Percentiles rank a stretch among this genome's conserved stretches.
Conservation (phyloP, 768 basidiomycete genomes). For the Agrocybe chaxingu region DNA sequence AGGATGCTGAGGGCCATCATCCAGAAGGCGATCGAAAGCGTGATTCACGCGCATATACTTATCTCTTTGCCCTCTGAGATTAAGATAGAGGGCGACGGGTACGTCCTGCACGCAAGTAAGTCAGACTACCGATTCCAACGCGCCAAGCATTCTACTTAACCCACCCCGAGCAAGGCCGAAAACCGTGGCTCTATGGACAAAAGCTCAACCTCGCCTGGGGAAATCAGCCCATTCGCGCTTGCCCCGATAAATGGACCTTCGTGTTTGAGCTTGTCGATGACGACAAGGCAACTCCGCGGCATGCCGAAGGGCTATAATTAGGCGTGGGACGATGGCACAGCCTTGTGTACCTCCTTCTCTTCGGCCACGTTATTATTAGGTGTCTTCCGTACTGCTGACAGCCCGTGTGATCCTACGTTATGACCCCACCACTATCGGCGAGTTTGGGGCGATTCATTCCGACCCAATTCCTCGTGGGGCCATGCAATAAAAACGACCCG, state of each 20-base stretch:
- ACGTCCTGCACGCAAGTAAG: conserved; percentile 27
- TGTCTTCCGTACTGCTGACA: no score
- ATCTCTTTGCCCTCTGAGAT: conserved; percentile 24
- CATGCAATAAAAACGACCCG: no score
- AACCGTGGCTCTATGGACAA: conserved; percentile 28
- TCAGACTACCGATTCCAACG: neutral
- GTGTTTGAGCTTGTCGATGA: conserved; percentile 16
- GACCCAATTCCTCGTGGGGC: no score
- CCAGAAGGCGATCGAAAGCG: conserved; percentile 32
- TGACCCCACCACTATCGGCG: no score
- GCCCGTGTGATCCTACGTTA: no score
- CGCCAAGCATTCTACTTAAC: neutral
- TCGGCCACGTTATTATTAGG: no score
- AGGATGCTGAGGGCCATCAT: neutral
- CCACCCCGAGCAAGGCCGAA: conserved; percentile 17
- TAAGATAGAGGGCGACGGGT: conserved; percentile 26
- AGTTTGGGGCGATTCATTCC: no score
- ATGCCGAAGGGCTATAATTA: no score
- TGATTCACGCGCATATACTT: conserved; percentile 27
- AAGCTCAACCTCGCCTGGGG: conserved; percentile 29
- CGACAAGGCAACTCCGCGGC: neutral
- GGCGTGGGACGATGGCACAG: no score
- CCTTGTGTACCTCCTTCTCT: no score
- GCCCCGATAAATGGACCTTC: conserved; percentile 33
- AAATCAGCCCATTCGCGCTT: conserved; percentile 15